phyloP scores from a whole-genome alignment of 176 grass and related monocot species.

The Poa annua region DNA sequence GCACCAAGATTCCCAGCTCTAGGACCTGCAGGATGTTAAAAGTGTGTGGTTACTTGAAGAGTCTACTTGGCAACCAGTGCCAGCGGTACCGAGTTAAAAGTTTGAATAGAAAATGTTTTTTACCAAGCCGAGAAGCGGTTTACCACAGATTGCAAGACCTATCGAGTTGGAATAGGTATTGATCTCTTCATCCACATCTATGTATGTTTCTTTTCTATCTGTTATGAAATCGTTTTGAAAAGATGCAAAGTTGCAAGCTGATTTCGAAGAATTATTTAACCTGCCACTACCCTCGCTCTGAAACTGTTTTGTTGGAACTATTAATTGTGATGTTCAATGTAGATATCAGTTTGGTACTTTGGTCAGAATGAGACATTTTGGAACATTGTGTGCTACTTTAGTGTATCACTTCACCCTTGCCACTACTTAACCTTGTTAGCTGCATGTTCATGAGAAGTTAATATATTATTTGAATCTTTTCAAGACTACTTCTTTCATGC shows the following conservation, averaged over 20 bases:
- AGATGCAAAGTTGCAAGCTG: background rate
- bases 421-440: conserved; percentile 22
- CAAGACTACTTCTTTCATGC: background rate
- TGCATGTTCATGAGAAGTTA: background rate
- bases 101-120: conserved; percentile 19
- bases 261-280: conserved; percentile 22
- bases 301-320: background rate
- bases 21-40: conserved; percentile 63
- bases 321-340: background rate
- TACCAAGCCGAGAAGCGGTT: background rate
- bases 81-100: conserved; percentile 1
- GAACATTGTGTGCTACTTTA: conserved; percentile 13
- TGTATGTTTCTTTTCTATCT: background rate
- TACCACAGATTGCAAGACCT: background rate
- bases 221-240: conserved; percentile 10
- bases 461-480: background rate
- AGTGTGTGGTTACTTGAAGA: conserved; percentile 34
- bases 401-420: background rate
- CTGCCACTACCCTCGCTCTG: conserved; percentile 1
- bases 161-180: conserved; percentile 39
- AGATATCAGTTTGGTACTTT: conserved; percentile 22
- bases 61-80: background rate
- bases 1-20: conserved; percentile 91
- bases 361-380: conserved; percentile 8
- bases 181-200: background rate